Evolutionary conservation across 805 yeast genomes (phyloP).

Genomic region (Ogataea haglerorum): DNA sequence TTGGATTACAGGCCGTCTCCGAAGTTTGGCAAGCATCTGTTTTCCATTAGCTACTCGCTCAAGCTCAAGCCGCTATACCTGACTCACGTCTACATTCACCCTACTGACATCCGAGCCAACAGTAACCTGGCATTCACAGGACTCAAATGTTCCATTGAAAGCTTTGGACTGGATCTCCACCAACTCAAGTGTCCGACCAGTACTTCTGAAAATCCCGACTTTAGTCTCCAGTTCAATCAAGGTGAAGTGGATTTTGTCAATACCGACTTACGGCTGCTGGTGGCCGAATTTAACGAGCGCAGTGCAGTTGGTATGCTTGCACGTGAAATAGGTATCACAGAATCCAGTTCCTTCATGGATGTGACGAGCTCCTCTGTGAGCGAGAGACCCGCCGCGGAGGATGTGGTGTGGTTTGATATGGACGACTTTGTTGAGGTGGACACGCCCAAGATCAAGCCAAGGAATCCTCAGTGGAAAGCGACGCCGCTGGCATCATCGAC

Average conservation of each 20-base stretch:
- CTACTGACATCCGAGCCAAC: conserved; percentile 37
- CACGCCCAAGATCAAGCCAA: conserved; percentile 37
- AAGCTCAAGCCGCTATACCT: conserved; percentile 69
- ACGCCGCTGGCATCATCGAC: conserved; percentile 55
- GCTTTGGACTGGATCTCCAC: conserved; percentile 62
- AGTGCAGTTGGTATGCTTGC: conserved; percentile 44
- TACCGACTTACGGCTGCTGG: conserved; percentile 66
- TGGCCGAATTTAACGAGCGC: conserved; percentile 60
- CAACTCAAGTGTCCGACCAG: conserved; percentile 40
- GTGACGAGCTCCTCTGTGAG: conserved; percentile 19
- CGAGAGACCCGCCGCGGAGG: conserved; percentile 14
- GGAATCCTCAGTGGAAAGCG: conserved; percentile 42
- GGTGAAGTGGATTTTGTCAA: conserved; percentile 69
- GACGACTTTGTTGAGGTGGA: conserved; percentile 77
- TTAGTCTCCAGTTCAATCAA: conserved; percentile 56
- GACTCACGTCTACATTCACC: conserved; percentile 65
- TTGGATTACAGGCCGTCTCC: conserved; percentile 25
- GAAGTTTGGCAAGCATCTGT: conserved; percentile 39
- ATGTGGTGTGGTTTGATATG: conserved; percentile 59
- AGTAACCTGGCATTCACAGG: conserved; percentile 60
- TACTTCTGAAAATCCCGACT: conserved; percentile 38
- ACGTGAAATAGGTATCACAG: conserved; percentile 28
- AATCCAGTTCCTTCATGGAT: conserved; percentile 19
- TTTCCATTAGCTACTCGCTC: conserved; percentile 77
- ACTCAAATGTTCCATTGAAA: conserved; percentile 55